Percentiles rank a stretch among this genome's conserved stretches.
Conservation (phyloP, 495 filamentous ascomycete species). For the Trichocladium uniseriatum region DNA sequence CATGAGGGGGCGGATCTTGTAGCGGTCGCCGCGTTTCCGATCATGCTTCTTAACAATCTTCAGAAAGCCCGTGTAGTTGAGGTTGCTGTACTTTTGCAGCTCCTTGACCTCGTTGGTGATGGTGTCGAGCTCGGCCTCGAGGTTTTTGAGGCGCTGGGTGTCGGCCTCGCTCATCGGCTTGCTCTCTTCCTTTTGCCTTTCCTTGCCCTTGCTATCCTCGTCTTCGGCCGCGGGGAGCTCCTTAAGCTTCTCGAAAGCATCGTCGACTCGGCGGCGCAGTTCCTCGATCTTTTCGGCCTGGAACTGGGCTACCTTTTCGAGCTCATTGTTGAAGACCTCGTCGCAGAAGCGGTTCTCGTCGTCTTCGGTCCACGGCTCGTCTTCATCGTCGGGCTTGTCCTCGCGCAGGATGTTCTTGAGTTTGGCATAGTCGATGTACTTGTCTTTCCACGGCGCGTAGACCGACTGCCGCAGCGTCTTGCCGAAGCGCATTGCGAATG, state of each 20-base stretch:
- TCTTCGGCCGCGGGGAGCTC: constrained; percentile 31
- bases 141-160: constrained; percentile 52
- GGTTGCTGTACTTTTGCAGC: constrained; percentile 85
- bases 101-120: constrained; percentile 89
- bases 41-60: constrained; percentile 99
- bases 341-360: constrained; percentile 92
- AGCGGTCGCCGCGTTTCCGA: constrained; percentile 66
- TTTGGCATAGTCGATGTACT: constrained; percentile 92
- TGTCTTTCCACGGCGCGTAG: constrained; percentile 81
- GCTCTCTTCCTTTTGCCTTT: constrained; percentile 24
- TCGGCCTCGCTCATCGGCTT: constrained; percentile 36
- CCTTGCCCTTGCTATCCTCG: neutral
- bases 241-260: constrained; percentile 52
- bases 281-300: constrained; percentile 65
- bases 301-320: constrained; percentile 91
- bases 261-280: constrained; percentile 58
- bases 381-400: constrained; percentile 48
- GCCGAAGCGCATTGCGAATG: constrained; percentile 72
- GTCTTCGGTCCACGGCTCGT: constrained; percentile 77
- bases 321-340: constrained; percentile 83
- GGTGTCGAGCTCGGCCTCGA: constrained; percentile 67
- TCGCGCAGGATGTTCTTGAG: constrained; percentile 84
- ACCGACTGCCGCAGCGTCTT: constrained; percentile 69
- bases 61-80: constrained; percentile 95
- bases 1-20: constrained; percentile 82